A percentile compares a stretch with the other conserved stretches of the same genome.
Evolutionary conservation across 495 filamentous ascomycete species (phyloP).

Genomic region (Penicillium pulvis): DNA sequence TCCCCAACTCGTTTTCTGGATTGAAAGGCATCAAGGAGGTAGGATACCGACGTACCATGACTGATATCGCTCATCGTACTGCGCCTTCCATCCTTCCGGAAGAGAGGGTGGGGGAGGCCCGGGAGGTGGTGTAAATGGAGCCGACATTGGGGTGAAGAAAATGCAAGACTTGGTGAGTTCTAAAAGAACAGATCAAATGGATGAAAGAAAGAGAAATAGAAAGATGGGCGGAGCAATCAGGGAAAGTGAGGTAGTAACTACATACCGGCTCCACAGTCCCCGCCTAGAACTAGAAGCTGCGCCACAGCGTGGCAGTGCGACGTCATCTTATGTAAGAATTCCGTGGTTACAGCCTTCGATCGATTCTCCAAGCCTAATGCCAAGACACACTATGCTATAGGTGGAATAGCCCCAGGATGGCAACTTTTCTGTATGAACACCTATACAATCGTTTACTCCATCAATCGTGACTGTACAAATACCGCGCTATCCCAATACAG

Average conservation of each 20-base stretch:
- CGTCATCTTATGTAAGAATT: not conserved
- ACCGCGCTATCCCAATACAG: no score
- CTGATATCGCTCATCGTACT: conserved; percentile 73
- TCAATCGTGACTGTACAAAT: no score
- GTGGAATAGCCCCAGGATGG: no score
- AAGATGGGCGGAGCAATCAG: not conserved
- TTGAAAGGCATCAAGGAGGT: not conserved
- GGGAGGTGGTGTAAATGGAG: conserved; percentile 58
- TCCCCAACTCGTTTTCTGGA: not conserved
- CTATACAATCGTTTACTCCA: no score
- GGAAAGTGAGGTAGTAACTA: not conserved
- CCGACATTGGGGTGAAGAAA: conserved; percentile 36
- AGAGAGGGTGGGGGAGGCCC: conserved; percentile 87
- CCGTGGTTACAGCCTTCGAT: no score
- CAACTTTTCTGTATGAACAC: no score
- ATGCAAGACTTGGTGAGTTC: not conserved
- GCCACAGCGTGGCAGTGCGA: not conserved
- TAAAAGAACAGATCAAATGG: no score
- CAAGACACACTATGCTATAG: no score
- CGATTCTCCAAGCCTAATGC: no score
- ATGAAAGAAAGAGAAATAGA: no score
- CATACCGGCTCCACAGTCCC: not conserved
- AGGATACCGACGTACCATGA: conserved; percentile 65
- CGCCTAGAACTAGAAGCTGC: not conserved
- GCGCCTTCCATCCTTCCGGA: conserved; percentile 84